Evolutionary conservation across 306 rosid genomes (phyloP).

Genomic region (Trifolium dubium): DNA sequence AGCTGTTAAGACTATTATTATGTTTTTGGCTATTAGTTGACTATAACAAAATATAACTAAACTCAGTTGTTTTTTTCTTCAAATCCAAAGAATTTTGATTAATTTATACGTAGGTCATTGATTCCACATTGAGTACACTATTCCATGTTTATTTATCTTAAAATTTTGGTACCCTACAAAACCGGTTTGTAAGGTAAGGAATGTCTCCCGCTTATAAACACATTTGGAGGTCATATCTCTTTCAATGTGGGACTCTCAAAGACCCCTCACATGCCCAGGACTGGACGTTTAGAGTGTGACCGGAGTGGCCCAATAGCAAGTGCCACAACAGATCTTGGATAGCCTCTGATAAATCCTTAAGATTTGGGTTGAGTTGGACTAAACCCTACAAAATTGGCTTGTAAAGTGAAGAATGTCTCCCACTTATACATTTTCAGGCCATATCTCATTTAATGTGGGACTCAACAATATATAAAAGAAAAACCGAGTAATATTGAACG

Average conservation of each 20-base stretch:
- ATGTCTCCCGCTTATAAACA: not conserved
- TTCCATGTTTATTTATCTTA: conserved; percentile 5
- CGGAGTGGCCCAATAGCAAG: not conserved
- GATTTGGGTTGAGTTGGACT: not conserved
- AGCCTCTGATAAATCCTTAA: not conserved
- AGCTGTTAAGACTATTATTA: conserved; percentile 15
- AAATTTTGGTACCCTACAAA: not conserved
- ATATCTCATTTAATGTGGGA: not conserved
- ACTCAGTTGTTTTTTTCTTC: not conserved
- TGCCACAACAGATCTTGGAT: not conserved
- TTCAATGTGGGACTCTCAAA: not conserved
- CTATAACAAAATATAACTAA: conserved; percentile 18
- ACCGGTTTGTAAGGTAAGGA: not conserved
- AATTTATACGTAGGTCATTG: no score
- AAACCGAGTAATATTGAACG: not conserved
- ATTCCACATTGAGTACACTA: not conserved
- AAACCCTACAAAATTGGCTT: not conserved
- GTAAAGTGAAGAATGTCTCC: not conserved
- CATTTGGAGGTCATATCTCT: not conserved
- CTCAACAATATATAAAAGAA: not conserved
- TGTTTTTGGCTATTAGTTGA: conserved; percentile 7
- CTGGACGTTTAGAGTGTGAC: not conserved
- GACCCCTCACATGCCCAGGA: not conserved
- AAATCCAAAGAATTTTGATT: no score
- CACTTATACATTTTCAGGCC: not conserved